Percentiles rank a stretch among this genome's conserved stretches.
Evolutionary conservation across 2,329 filamentous ascomycete genomes (phyloP).

Genomic region (Colletotrichum filicis): DNA sequence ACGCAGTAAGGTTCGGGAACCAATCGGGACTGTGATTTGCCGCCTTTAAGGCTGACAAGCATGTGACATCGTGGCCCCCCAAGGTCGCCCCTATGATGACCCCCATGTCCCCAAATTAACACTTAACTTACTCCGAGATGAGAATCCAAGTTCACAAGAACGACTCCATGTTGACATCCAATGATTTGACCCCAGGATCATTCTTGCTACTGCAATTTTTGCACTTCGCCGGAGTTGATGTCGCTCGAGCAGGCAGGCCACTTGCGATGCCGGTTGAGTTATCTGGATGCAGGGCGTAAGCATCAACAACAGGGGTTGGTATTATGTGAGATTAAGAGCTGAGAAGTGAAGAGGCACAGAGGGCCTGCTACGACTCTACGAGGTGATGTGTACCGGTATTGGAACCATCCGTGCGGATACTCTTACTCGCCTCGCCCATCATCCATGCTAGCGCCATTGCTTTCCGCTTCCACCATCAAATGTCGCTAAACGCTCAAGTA

Average conservation of each 20-base stretch:
- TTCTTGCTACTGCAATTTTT: fast-evolving
- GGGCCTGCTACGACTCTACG: neutral
- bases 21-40: no score
- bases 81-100: no score
- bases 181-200: no score
- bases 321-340: neutral
- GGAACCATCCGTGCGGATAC: neutral
- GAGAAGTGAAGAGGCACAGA: neutral
- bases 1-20: no score
- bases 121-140: no score
- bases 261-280: neutral
- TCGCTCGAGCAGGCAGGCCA: neutral
- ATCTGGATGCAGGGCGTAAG: neutral
- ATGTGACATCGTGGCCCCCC: no score
- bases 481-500: neutral
- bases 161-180: no score
- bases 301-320: neutral
- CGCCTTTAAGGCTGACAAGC: no score
- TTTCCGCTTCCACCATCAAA: neutral
- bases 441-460: neutral
- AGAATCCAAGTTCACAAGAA: no score
- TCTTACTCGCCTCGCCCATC: neutral
- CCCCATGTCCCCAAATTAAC: no score
- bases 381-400: neutral
- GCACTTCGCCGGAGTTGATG: neutral